Conservation (phyloP, 495 filamentous ascomycete species). For the Podospora anserina region DNA sequence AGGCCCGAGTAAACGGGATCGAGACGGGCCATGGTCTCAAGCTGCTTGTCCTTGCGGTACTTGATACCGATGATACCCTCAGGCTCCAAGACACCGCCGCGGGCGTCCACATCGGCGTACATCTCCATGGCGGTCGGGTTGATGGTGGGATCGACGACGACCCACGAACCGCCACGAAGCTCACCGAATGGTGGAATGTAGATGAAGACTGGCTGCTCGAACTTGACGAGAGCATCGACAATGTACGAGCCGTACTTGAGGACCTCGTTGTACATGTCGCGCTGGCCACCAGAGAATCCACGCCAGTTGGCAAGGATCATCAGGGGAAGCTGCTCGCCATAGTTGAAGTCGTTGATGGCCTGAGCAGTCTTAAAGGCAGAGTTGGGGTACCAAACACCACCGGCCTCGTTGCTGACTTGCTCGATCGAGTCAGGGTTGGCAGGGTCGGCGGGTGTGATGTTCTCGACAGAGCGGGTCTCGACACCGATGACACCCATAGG, state of each 20-base stretch:
- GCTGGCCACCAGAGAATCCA: constrained; percentile 98
- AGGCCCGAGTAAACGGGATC: constrained; percentile 80
- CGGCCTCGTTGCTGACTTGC: constrained; percentile 87
- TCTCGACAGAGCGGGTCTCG: constrained; percentile 93
- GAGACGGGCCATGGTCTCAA: constrained; percentile 95
- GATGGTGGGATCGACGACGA: constrained; percentile 97
- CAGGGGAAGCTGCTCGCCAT: constrained; percentile 93
- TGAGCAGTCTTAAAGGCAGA: constrained; percentile 99
- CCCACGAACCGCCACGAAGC: constrained; percentile 98
- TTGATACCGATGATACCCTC: constrained; percentile 99
- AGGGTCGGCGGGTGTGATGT: constrained; percentile 94
- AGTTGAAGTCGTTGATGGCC: constrained; percentile 97
- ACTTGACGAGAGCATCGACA: constrained; percentile 96
- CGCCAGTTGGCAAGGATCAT: constrained; percentile 99
- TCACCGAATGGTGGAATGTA: constrained; percentile 98
- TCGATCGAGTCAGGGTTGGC: constrained; percentile 98
- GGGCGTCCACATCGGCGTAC: constrained; percentile 95
- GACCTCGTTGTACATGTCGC: constrained; percentile 99
- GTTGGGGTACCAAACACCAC: constrained; percentile 99
- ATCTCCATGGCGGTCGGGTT: constrained; percentile 97
- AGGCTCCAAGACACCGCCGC: constrained; percentile 94
- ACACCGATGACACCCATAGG: constrained; percentile 98
- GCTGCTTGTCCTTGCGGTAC: constrained; percentile 93
- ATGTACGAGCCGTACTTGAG: constrained; percentile 99
- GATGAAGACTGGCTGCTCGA: constrained; percentile 96